These are phyloP conservation scores for Volvox carteri DNA, from an alignment of 163 green algal species.

Conservation along the genomic window DNA sequence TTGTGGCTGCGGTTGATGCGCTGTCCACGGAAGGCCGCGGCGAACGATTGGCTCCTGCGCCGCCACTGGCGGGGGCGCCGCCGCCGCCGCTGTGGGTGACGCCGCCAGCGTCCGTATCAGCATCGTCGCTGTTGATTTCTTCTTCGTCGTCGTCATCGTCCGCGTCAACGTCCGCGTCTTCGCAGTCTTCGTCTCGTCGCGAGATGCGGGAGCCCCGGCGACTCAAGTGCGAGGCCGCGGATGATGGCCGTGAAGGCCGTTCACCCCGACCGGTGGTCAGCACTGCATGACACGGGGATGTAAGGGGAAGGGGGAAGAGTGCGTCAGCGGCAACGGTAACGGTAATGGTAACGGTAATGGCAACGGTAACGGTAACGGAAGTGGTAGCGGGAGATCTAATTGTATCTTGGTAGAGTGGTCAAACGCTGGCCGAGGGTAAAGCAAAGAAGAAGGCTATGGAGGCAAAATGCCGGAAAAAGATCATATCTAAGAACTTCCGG, in stretches of 20 bases:
- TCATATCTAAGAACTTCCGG: too few species aligned
- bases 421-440: too few species aligned
- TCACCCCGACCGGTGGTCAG: not conserved
- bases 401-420: too few species aligned
- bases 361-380: too few species aligned
- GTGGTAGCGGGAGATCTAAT: too few species aligned
- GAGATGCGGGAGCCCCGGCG: not conserved
- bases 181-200: not conserved
- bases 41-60: not conserved
- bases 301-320: not conserved
- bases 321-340: too few species aligned
- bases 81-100: not conserved
- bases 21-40: not conserved
- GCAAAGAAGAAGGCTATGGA: too few species aligned
- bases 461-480: too few species aligned
- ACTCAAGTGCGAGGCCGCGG: not conserved
- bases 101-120: too few species aligned
- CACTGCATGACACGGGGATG: not conserved
- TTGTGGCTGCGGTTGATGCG: not conserved
- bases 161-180: not conserved
- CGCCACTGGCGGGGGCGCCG: not conserved
- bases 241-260: not conserved
- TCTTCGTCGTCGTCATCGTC: not conserved
- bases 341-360: too few species aligned
- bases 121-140: not conserved